A percentile compares a stretch with the other conserved stretches of the same genome.
These are phyloP conservation scores for Tephrocybe sp. DNA, from an alignment of 768 basidiomycete genomes.

Conservation along the genomic window DNA sequence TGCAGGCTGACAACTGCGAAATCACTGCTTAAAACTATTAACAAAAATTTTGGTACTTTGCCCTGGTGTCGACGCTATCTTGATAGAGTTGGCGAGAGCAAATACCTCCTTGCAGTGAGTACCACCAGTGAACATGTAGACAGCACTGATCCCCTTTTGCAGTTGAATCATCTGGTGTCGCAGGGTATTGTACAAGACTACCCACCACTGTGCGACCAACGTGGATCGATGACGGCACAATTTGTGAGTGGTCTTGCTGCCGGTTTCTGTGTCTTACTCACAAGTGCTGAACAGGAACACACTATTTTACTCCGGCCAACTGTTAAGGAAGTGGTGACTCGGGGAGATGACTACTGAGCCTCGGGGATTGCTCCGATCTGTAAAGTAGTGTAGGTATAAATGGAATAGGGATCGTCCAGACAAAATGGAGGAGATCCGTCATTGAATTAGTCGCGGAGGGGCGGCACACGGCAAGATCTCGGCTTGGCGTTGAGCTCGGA, in stretches of 20 bases:
- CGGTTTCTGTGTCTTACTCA: not conserved
- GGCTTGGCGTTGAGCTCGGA: not conserved
- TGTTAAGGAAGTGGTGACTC: slow-evolving; percentile 79
- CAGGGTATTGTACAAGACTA: slow-evolving; percentile 91
- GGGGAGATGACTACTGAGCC: slow-evolving; percentile 83
- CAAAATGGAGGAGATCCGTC: not conserved
- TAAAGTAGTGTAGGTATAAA: not conserved
- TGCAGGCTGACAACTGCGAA: slow-evolving; percentile 79
- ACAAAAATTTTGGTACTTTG: slow-evolving; percentile 90
- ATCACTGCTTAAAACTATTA: slow-evolving; percentile 81
- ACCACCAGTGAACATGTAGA: slow-evolving; percentile 16
- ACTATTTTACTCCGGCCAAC: slow-evolving; percentile 84
- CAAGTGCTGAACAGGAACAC: slow-evolving; percentile 56
- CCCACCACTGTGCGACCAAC: slow-evolving; percentile 85
- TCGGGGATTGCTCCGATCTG: not conserved
- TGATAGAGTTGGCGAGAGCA: slow-evolving; percentile 88
- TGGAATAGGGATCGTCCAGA: slow-evolving; percentile 3
- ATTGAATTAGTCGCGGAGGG: slow-evolving; percentile 11
- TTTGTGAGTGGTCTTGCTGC: slow-evolving; percentile 51
- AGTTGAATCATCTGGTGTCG: slow-evolving; percentile 88
- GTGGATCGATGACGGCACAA: slow-evolving; percentile 92
- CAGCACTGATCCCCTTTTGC: slow-evolving; percentile 3
- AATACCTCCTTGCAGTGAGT: slow-evolving; percentile 82
- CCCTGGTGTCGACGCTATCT: slow-evolving; percentile 96
- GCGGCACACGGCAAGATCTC: slow-evolving; percentile 7